Base-by-base conservation (phyloP, 2,329 filamentous ascomycete species). In the Fusarium guadeloupense region DNA sequence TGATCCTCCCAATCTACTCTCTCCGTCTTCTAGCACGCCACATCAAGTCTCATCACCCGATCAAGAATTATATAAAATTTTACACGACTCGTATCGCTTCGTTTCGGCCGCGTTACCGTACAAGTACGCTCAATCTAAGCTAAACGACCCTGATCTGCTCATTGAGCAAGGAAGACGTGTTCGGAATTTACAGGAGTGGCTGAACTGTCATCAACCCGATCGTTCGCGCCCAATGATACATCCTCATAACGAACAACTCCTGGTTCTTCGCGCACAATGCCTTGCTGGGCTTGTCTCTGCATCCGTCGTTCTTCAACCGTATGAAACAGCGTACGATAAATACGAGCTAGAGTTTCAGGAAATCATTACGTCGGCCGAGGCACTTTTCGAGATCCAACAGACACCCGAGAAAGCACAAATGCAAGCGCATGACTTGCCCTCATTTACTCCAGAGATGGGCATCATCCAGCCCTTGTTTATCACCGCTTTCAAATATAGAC, bases 381-480 rank as follows among this genome's bases (percentile, higher is more conserved):
- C 35, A 7, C 41, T 65, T 3, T 8, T 47, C 2, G 37, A 17
- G 1, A 40, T 38, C 2, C 26, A n/a, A 21, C 10, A 19, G 14
- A 13, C 23, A 5, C 12, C 25, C 0, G 2, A 21, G 6, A 13
- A 46, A 4, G 21, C 9, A 10, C 14, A 16, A 7, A 7, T 23
- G 10, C 3, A 9, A 9, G 21, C 19, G 4, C 17, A 21, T 16
- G 19, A 17, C 2, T 19, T 58, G 4, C 46, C 34, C 0, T 28
- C 28, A 3, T 65, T 54, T 7, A 49, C 33, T 4, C 60, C 52
- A 13, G 62, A 65, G 23, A 60, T 64, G 45, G 62, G 62, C 0
- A 58, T 61, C 2, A 64, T 65, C 1, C 56, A 65, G 2, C 56
- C 62, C 3, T 16, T 65, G 3, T 58, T 57, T 4, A 38, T 61